phyloP scores from a whole-genome alignment of 1,284 basidiomycete genomes.

The Paramarasmius palmivorus region DNA sequence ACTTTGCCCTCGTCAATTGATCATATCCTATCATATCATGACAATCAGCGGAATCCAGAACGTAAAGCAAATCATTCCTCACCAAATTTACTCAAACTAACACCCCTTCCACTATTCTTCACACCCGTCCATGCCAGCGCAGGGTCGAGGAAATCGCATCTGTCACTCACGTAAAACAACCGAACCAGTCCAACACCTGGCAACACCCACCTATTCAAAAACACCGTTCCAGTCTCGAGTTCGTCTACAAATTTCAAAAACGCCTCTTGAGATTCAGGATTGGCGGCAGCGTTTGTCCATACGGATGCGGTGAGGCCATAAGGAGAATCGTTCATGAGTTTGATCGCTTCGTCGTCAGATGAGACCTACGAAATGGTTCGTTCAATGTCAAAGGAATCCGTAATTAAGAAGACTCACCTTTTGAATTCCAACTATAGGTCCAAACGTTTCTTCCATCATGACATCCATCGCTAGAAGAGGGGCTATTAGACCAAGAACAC shows the following conservation, averaged over 20 bases:
- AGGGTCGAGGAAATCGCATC: conserved; percentile 88
- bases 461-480: conserved; percentile 76
- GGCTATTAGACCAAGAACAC: conserved; percentile 3
- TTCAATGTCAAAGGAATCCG: not conserved
- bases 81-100: conserved; percentile 90
- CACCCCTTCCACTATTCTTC: conserved; percentile 89
- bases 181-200: not conserved
- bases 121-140: conserved; percentile 93
- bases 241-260: conserved; percentile 75
- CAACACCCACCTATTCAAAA: conserved; percentile 72
- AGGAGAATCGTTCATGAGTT: conserved; percentile 94
- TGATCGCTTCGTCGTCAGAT: conserved; percentile 83
- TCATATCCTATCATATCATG: conserved; percentile 46
- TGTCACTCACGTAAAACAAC: conserved; percentile 23
- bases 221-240: conserved; percentile 89
- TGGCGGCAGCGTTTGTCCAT: conserved; percentile 79
- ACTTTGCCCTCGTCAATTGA: conserved; percentile 58
- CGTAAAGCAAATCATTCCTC: conserved; percentile 27
- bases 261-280: conserved; percentile 59
- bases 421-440: conserved; percentile 89
- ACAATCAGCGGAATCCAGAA: not conserved
- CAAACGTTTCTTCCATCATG: conserved; percentile 91
- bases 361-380: conserved; percentile 48
- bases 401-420: conserved; percentile 51
- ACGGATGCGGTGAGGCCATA: conserved; percentile 93